phyloP scores from a whole-genome alignment of 371 early-diverging fungal species.

The Mucor indicus region DNA sequence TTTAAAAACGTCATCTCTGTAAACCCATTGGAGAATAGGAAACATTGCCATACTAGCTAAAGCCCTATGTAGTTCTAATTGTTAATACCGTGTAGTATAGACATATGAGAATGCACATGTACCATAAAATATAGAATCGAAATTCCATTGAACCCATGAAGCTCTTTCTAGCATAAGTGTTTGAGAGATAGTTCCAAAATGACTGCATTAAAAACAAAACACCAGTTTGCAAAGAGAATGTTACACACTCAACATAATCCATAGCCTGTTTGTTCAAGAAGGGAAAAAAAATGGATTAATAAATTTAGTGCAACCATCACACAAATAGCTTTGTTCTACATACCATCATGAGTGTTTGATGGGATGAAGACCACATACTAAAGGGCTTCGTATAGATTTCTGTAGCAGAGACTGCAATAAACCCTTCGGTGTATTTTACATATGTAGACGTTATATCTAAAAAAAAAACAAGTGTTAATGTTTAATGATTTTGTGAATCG shows the following conservation, averaged over 20 bases:
- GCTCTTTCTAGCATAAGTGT: slow-evolving; percentile 31
- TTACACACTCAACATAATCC: slow-evolving; percentile 37
- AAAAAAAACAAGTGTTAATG: not conserved
- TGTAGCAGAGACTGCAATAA: slow-evolving; percentile 13
- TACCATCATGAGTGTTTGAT: slow-evolving; percentile 22
- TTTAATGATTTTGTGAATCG: not conserved
- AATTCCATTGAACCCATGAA: slow-evolving; percentile 46
- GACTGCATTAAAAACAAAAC: slow-evolving; percentile 40
- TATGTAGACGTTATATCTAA: slow-evolving; percentile 33
- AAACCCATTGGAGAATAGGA: slow-evolving; percentile 37
- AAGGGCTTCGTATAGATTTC: slow-evolving; percentile 28
- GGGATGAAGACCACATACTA: slow-evolving; percentile 20
- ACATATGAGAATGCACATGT: not conserved
- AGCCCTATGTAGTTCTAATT: slow-evolving; percentile 16
- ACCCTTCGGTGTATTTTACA: slow-evolving; percentile 40
- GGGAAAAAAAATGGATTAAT: not conserved
- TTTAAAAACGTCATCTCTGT: slow-evolving; percentile 18
- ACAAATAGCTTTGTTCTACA: slow-evolving; percentile 1
- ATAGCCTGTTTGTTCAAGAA: slow-evolving; percentile 24
- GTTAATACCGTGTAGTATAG: not conserved
- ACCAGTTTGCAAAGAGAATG: slow-evolving; percentile 32
- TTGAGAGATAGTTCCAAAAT: slow-evolving; percentile 45
- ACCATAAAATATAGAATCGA: slow-evolving; percentile 38
- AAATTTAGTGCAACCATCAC: not conserved
- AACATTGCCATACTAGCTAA: slow-evolving; percentile 29